phyloP scores from a whole-genome alignment of 768 basidiomycete species.

The Mycena vitilis region DNA sequence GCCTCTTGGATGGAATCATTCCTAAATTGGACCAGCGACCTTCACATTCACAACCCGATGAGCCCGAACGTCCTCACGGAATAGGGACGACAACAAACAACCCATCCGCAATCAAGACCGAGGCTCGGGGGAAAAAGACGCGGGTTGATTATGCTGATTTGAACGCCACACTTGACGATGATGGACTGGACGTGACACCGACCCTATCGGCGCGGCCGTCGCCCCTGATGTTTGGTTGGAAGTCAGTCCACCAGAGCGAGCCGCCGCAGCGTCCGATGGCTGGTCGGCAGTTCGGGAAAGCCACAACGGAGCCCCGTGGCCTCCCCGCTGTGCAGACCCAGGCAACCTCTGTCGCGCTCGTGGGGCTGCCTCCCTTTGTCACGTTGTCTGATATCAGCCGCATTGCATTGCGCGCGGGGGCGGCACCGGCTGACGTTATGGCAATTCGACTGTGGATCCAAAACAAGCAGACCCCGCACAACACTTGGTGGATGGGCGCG shows the following conservation, averaged over 20 bases:
- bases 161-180: neutral
- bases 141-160: neutral
- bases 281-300: too few relatives aligned
- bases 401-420: conserved; percentile 22
- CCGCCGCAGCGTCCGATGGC: too few relatives aligned
- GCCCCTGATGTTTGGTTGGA: neutral
- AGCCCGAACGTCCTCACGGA: too few relatives aligned
- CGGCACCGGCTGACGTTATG: conserved; percentile 1
- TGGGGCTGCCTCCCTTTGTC: conserved; percentile 8
- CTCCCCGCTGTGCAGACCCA: too few relatives aligned
- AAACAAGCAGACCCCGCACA: neutral
- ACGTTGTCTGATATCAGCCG: conserved; percentile 25
- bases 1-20: too few relatives aligned
- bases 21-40: too few relatives aligned
- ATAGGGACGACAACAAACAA: too few relatives aligned
- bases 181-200: neutral
- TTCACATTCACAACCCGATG: too few relatives aligned
- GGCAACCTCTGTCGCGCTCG: neutral
- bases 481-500: neutral
- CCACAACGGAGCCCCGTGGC: too few relatives aligned
- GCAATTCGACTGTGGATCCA: neutral
- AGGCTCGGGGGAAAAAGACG: neutral
- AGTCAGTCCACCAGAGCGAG: neutral
- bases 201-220: neutral
- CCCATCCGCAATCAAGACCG: too few relatives aligned